These are phyloP conservation scores for Fagopyrum homotropicum DNA, from an alignment of 148 eudicot species.

Conservation along the genomic window DNA sequence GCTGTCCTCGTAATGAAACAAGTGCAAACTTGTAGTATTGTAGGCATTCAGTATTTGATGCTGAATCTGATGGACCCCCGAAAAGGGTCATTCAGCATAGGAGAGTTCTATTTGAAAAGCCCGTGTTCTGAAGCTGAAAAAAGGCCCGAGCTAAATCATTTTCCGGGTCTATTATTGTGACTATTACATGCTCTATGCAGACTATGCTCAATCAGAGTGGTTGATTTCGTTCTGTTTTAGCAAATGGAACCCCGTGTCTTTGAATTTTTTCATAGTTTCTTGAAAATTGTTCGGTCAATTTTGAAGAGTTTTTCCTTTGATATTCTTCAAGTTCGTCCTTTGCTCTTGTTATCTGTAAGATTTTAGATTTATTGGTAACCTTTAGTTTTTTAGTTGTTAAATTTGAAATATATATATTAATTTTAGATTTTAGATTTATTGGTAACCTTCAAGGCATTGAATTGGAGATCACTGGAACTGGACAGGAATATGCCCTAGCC, in stretches of 20 bases:
- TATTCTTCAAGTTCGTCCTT: too few species aligned
- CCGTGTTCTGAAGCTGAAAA: neutral
- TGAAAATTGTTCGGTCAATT: too few species aligned
- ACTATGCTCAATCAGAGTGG: too few species aligned
- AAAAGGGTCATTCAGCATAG: neutral
- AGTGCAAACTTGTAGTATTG: neutral
- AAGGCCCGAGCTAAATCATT: neutral
- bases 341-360: too few species aligned
- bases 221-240: too few species aligned
- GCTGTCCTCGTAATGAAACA: neutral
- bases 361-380: too few species aligned
- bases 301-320: too few species aligned
- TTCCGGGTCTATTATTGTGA: neutral
- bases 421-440: too few species aligned
- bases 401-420: too few species aligned
- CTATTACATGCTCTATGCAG: neutral
- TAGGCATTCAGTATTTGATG: neutral
- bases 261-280: too few species aligned
- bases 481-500: slow-evolving; percentile 7
- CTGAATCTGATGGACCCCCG: neutral
- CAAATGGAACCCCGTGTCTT: too few species aligned
- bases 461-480: neutral
- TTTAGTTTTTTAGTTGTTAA: too few species aligned
- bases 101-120: neutral
- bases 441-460: neutral